Evolutionary conservation across 768 basidiomycete genomes (phyloP).

Genomic region (Chiua virens): DNA sequence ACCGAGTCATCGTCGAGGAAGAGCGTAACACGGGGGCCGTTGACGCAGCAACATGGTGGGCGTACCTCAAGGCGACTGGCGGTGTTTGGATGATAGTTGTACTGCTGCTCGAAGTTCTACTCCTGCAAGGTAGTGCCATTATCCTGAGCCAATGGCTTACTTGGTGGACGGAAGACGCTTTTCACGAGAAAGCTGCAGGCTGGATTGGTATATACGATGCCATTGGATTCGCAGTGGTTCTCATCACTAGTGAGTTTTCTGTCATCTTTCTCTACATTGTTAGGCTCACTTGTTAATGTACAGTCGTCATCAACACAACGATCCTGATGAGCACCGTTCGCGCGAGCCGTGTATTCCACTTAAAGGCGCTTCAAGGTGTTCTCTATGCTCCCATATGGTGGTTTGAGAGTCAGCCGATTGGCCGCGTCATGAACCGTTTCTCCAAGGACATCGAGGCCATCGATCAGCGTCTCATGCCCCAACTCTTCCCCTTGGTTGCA

Average conservation of each 20-base stretch:
- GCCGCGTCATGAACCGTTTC: conserved; percentile 49
- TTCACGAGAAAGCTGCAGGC: conserved; percentile 19
- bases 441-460: conserved; percentile 42
- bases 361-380: conserved; percentile 22
- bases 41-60: conserved; percentile 27
- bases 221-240: conserved; percentile 20
- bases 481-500: conserved; percentile 27
- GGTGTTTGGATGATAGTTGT: conserved; percentile 19
- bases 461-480: conserved; percentile 37
- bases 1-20: conserved; percentile 24
- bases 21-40: conserved; percentile 27
- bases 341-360: conserved; percentile 29
- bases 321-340: conserved; percentile 28
- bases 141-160: conserved; percentile 31
- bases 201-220: conserved; percentile 33
- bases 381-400: conserved; percentile 28
- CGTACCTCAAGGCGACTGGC: conserved; percentile 32
- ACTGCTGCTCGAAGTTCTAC: conserved; percentile 18
- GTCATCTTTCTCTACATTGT: not conserved
- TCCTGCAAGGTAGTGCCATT: conserved; percentile 25
- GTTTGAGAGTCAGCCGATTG: conserved; percentile 37
- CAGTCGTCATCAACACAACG: conserved; percentile 26
- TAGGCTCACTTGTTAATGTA: not conserved
- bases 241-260: conserved; percentile 17
- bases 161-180: conserved; percentile 30